Evolutionary conservation across 1,139 yeast species (phyloP), one percentile per base, ranked within the genome.

Genomic region (Kodamaea suecica): DNA sequence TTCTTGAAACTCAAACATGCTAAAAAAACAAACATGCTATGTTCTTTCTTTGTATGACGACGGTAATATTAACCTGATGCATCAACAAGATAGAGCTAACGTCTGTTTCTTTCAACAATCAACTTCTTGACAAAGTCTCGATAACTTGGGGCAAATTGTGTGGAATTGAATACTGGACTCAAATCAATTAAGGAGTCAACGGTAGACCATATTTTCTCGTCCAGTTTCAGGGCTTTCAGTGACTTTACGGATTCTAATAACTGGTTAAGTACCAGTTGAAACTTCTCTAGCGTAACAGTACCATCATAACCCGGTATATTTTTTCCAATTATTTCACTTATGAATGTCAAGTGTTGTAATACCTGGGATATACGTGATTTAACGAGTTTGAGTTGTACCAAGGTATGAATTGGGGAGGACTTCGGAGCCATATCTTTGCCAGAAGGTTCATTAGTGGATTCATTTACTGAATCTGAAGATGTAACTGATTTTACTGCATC

Each of bases 81-180:
- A 30, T 23, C n/a, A 17, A 9, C 13, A 17, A 12, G 13, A 20
- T 13, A 13, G 25, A 29, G 8, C n/a, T 29, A 11, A 11, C 9
- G 9, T 11, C 11, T n/a, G 31, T 17, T 17, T 11, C n/a, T 29
- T 8, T n/a, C 13, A 17, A 29, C 11, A 17, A 9, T 19, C 21
- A 19, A 19, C 21, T 31, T 37, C 16, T 55, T 52, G 1, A 65
- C 61, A 52, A 77, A 80, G 17, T 60, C 63, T 19, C 63, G 56
- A 45, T 77, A 80, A 2, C 61, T 48, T 1, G 70, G 58, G 39
- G 70, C 62, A 49, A 78, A 82, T 25, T 66, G 64, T 4, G 66
- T 59, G 23, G 70, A 72, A 43, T 68, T 67, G 47, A 82, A 79
- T 17, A 79, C 53, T 1, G 79, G 78, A 32, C 63, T 57, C 38